Base-by-base conservation (phyloP, 2,329 filamentous ascomycete species). In the Myriosclerotinia curreyana region DNA sequence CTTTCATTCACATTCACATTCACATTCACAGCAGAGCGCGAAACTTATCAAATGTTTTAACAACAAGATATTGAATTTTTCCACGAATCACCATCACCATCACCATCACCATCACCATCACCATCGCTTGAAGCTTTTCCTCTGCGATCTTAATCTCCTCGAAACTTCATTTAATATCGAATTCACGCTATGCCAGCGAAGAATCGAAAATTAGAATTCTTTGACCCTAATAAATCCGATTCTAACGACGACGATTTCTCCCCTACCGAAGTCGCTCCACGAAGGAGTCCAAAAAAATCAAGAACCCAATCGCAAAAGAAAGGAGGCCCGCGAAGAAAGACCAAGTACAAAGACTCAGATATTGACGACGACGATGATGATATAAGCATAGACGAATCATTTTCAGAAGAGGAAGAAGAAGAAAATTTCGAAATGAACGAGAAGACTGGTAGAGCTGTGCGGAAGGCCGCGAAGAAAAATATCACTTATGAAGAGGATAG, bases 141-240 rank as follows among this genome's bases (percentile, higher is more conserved):
- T 46, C 34, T 48, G 42, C 49, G 25, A 36, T 22, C 48, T 28
- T 49, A 38, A 40, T 9, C 8, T 40, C 44, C 8, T 40, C 44
- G 54, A 64, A 48, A 20, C 28, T 25, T 20, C n/a, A 25, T 20
- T 36, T 36, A 36, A 48, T 7, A 22, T 20, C 28, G 42, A 22
- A 15, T 44, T 22, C 56, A 61, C 67, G 68, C 60, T 63, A 75
- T 75, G 74, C 72, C 72, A 51, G 61, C 50, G 51, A 66, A 66
- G 54, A 74, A 74, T 70, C 74, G 86, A 62, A 88, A 87, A 79
- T 76, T 85, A 63, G 81, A 85, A 67, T 79, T 80, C 62, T 88
- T 88, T 69, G 86, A 89, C 74, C 84, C 83, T 3, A 88, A 87
- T 74, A 83, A 86, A 72, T 88, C 86, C 59, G 86, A 89, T 69